Conservation (phyloP, 179 eudicot genomes). For the Vitellaria paradoxa region DNA sequence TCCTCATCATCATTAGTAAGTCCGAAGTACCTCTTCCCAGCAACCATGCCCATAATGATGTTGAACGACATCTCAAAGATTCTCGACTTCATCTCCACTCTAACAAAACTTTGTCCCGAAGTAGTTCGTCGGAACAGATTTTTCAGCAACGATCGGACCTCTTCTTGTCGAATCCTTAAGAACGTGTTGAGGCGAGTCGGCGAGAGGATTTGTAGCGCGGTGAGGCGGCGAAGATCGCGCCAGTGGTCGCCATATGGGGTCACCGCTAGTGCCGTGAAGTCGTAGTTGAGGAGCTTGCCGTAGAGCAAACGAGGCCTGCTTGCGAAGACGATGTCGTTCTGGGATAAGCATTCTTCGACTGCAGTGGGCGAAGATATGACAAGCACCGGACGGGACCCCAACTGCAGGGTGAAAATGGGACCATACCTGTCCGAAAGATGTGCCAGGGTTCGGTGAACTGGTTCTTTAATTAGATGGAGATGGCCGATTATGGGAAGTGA, state of each 20-base stretch:
- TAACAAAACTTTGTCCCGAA: not conserved
- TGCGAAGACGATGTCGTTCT: slow-evolving; percentile 37
- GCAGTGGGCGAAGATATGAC: slow-evolving; percentile 28
- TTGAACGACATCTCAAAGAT: slow-evolving; percentile 42
- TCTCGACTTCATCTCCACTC: slow-evolving; percentile 45
- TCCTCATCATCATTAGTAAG: slow-evolving; percentile 16
- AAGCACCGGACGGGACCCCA: slow-evolving; percentile 26
- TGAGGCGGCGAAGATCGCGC: slow-evolving; percentile 36
- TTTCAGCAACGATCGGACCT: slow-evolving; percentile 7
- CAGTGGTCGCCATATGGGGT: slow-evolving; percentile 39
- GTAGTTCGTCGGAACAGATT: not conserved
- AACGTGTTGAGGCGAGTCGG: slow-evolving; percentile 11
- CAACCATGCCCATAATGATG: slow-evolving; percentile 38
- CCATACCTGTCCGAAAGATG: slow-evolving; percentile 24
- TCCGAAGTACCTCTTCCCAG: slow-evolving; percentile 35
- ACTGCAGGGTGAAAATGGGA: slow-evolving; percentile 21
- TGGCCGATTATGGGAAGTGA: slow-evolving; percentile 41
- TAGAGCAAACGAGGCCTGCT: slow-evolving; percentile 24
- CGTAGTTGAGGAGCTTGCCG: slow-evolving; percentile 25
- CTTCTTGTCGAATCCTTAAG: slow-evolving; percentile 11
- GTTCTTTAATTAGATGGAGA: slow-evolving; percentile 36
- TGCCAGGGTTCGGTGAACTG: slow-evolving; percentile 29
- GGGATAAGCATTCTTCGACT: slow-evolving; percentile 32
- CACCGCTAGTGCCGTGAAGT: slow-evolving; percentile 19
- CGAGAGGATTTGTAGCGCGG: slow-evolving; percentile 27